A percentile compares a stretch with the other conserved stretches of the same genome.
phyloP scores from a whole-genome alignment of 2,329 filamentous ascomycete genomes.

The Colletotrichum cereale region DNA sequence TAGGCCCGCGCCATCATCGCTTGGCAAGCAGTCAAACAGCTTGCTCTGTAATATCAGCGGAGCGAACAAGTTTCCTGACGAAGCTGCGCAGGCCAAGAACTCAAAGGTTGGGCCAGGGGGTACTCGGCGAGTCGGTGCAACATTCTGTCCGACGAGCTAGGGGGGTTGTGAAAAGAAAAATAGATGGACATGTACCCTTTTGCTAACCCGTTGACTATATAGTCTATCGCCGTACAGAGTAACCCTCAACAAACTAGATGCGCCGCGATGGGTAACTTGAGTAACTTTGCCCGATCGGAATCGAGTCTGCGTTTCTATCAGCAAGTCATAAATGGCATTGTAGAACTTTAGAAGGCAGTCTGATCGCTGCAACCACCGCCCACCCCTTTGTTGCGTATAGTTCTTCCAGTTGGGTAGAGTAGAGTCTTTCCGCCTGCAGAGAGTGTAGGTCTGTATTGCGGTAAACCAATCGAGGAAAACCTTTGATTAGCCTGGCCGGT shows the following conservation, averaged over 20 bases:
- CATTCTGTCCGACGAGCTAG: constrained; percentile 24
- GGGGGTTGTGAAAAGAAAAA: neutral
- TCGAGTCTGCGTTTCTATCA: neutral
- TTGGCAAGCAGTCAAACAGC: neutral
- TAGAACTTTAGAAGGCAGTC: neutral
- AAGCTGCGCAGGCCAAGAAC: neutral
- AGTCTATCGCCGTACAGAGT: no score
- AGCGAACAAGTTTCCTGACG: neutral
- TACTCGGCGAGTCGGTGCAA: constrained; percentile 27
- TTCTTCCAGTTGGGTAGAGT: neutral
- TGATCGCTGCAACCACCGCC: neutral
- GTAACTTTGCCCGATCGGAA: no score
- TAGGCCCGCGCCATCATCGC: neutral
- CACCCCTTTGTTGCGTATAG: neutral
- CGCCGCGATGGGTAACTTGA: no score
- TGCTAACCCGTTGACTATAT: no score
- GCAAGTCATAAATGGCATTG: neutral
- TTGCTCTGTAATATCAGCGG: neutral
- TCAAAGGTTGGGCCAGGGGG: no score
- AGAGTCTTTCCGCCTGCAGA: neutral
- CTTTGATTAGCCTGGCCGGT: neutral
- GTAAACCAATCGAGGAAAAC: neutral
- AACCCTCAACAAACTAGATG: neutral
- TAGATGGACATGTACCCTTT: no score
- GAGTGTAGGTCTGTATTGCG: neutral